Evolutionary conservation across 139 green algal species (phyloP).

Genomic region (Marvania coccoides): DNA sequence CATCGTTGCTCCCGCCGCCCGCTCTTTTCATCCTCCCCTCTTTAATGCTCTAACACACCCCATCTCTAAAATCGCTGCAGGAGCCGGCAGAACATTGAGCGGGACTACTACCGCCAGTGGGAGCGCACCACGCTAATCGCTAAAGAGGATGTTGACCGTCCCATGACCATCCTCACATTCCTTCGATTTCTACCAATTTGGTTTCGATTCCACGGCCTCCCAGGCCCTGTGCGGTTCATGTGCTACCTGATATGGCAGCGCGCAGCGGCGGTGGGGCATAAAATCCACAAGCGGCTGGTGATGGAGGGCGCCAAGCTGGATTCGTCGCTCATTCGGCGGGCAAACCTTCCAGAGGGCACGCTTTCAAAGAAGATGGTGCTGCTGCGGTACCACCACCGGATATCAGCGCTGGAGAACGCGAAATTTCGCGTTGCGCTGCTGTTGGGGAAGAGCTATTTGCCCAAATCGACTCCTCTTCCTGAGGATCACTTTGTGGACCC

Average conservation of each 20-base stretch:
- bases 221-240: slow-evolving; percentile 17
- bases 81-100: slow-evolving; percentile 15
- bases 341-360: neutral
- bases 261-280: neutral
- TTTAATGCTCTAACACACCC: neutral
- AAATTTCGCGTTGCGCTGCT: neutral
- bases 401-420: neutral
- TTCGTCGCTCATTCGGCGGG: neutral
- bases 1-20: neutral
- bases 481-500: neutral
- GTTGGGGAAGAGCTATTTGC: neutral
- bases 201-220: slow-evolving; percentile 13
- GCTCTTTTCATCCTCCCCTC: no score
- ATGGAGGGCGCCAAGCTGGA: neutral
- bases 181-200: slow-evolving; percentile 7
- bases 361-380: neutral
- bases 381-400: neutral
- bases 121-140: neutral
- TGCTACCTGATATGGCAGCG: neutral
- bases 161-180: slow-evolving; percentile 4
- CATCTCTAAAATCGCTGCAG: no score
- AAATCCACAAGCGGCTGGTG: neutral
- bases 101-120: slow-evolving; percentile 21
- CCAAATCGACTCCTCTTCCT: neutral
- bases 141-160: neutral